Evolutionary conservation across 176 grass and related monocot species (phyloP).

Genomic region (Poa pratensis): DNA sequence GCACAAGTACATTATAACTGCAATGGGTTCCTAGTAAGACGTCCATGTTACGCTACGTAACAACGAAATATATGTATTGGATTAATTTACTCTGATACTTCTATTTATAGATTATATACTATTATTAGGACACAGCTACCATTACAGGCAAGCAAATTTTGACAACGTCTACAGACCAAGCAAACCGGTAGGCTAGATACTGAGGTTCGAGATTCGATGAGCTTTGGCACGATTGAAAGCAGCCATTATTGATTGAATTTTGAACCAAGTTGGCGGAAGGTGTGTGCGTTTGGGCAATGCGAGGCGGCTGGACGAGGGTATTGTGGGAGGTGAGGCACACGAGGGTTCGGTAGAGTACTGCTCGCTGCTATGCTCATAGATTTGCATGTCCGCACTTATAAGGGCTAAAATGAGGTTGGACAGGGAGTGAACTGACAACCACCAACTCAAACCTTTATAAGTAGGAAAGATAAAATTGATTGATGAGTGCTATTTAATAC

Average conservation of each 20-base stretch:
- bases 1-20: neutral
- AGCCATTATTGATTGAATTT: neutral
- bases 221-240: neutral
- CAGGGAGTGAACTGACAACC: too few species aligned
- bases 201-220: neutral
- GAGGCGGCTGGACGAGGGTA: neutral
- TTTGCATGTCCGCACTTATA: too few species aligned
- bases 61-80: neutral
- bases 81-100: neutral
- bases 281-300: neutral
- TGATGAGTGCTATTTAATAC: neutral
- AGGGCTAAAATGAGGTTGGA: too few species aligned
- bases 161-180: neutral
- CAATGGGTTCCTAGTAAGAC: neutral
- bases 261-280: neutral
- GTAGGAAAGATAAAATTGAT: constrained; percentile 39
- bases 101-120: neutral
- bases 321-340: too few species aligned
- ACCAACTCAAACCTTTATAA: too few species aligned
- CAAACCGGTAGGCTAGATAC: neutral
- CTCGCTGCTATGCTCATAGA: too few species aligned
- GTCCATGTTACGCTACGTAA: neutral
- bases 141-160: neutral
- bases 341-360: too few species aligned
- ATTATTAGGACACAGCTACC: neutral